Base-by-base conservation (phyloP, 2,329 filamentous ascomycete species). In the Aspergillus cejpii region DNA sequence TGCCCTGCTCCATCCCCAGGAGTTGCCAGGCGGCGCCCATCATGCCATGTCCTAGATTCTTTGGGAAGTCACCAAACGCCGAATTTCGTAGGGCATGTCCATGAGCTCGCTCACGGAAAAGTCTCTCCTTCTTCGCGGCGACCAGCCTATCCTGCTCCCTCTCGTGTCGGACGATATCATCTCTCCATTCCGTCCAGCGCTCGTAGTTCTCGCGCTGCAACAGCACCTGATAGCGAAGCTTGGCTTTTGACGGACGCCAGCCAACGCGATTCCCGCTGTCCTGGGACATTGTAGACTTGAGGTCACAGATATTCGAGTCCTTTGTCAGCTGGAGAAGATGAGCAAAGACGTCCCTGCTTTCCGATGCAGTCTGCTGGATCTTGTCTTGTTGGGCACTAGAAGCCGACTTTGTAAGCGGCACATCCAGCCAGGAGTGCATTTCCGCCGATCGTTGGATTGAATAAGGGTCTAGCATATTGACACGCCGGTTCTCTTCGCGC, bases 161-260 rank as follows among this genome's bases (percentile, higher is more conserved):
- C 48, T 66, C 61, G 21, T 65, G 57, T 42, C 57, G 48, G 17
- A 64, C 66, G 40, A 71, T 64, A 17, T 70, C 68, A 20, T 69
- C 60, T 42, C 63, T 63, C 68, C 68, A 70, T 54, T 70, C 66
- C 12, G 64, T 59, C 69, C 71, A 72, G 44, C 67, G 67, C 49
- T 72, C 69, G 49, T 70, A 70, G 37, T 71, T 62, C 48, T 73
- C 70, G 26, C 70, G 67, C 41, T 71, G 69, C 29, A 65, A 64
- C 5, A 72, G 64, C 4, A 69, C 61, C 45, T 68, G 67, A 51
- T 72, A 73, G 7, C 65, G 60, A 14, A 68, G 63, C 21, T 68
- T 70, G 15, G 67, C 63, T 41, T 70, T 70, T 3, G 64, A 55
- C 6, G 70, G 66, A 17, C 69, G 65, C 69, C 70, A 71, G 17